These are phyloP conservation scores for Phytophthora ramorum DNA, from an alignment of 352 stramenopile genomes.

Conservation along the genomic window DNA sequence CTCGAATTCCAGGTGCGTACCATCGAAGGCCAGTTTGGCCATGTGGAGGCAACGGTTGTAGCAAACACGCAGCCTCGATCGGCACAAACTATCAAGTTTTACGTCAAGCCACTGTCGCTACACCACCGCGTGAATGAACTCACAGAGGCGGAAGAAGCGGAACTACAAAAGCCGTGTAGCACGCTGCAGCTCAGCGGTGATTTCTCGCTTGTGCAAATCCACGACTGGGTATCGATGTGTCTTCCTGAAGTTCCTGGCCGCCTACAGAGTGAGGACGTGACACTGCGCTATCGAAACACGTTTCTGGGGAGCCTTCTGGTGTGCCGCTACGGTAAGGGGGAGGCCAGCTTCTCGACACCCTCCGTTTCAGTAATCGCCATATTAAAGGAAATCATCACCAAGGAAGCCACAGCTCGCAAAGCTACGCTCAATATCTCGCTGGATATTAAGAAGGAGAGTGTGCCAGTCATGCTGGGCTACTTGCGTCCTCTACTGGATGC, in stretches of 20 bases:
- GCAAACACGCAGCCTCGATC: constrained; percentile 67
- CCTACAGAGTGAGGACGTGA: constrained; percentile 73
- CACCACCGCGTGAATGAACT: constrained; percentile 75
- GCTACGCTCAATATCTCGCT: constrained; percentile 82
- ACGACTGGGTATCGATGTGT: constrained; percentile 87
- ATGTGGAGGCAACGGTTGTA: constrained; percentile 81
- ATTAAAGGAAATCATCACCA: constrained; percentile 86
- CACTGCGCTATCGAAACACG: constrained; percentile 82
- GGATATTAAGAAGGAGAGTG: constrained; percentile 83
- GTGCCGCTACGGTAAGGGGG: constrained; percentile 78
- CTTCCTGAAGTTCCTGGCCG: constrained; percentile 78
- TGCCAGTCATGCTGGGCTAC: constrained; percentile 70
- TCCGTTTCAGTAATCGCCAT: constrained; percentile 88
- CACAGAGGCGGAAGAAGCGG: constrained; percentile 62
- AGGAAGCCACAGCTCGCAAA: constrained; percentile 83
- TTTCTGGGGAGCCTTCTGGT: constrained; percentile 78
- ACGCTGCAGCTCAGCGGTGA: constrained; percentile 71
- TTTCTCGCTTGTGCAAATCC: constrained; percentile 86
- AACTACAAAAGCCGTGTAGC: constrained; percentile 66
- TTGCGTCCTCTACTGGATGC: constrained; percentile 70
- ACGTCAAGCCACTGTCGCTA: constrained; percentile 83
- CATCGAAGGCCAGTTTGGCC: constrained; percentile 85
- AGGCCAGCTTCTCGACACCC: constrained; percentile 75
- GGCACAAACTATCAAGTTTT: constrained; percentile 76
- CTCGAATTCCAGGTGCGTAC: constrained; percentile 85